Conservation (phyloP, 768 basidiomycete species). For the Tulasnella sp. region DNA sequence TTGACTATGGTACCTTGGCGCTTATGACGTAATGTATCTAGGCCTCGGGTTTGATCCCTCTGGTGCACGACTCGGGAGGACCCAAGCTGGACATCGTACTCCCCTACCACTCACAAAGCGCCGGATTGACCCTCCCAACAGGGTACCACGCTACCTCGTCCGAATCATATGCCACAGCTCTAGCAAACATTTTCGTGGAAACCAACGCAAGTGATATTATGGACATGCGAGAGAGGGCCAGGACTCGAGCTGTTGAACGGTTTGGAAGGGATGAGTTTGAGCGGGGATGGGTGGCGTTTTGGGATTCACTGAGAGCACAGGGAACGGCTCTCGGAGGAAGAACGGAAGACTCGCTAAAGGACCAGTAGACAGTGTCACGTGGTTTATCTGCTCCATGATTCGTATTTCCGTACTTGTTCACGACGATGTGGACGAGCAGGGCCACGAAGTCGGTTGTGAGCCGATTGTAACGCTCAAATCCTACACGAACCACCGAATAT, state of each 20-base stretch:
- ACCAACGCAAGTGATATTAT: slow-evolving; percentile 37
- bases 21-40: slow-evolving; percentile 24
- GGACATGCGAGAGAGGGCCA: slow-evolving; percentile 52
- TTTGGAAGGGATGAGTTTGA: slow-evolving; percentile 75
- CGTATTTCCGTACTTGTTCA: too few relatives aligned
- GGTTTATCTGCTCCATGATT: too few relatives aligned
- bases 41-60: slow-evolving; percentile 89
- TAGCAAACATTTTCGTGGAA: slow-evolving; percentile 53
- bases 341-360: too few relatives aligned
- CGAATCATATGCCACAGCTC: slow-evolving; percentile 50
- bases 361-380: too few relatives aligned
- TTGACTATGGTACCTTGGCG: slow-evolving; percentile 15
- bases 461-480: too few relatives aligned
- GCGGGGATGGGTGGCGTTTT: slow-evolving; percentile 34
- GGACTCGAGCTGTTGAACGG: slow-evolving; percentile 53
- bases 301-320: background rate
- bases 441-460: too few relatives aligned
- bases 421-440: too few relatives aligned
- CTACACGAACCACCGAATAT: too few relatives aligned
- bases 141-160: slow-evolving; percentile 71
- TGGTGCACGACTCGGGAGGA: slow-evolving; percentile 87
- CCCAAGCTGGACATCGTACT: slow-evolving; percentile 86
- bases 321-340: too few relatives aligned
- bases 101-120: slow-evolving; percentile 33
- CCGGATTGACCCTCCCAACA: slow-evolving; percentile 22